Evolutionary conservation across 75 land plant species (phyloP), one percentile per base, ranked within the genome.

Genomic region (Picea glauca): DNA sequence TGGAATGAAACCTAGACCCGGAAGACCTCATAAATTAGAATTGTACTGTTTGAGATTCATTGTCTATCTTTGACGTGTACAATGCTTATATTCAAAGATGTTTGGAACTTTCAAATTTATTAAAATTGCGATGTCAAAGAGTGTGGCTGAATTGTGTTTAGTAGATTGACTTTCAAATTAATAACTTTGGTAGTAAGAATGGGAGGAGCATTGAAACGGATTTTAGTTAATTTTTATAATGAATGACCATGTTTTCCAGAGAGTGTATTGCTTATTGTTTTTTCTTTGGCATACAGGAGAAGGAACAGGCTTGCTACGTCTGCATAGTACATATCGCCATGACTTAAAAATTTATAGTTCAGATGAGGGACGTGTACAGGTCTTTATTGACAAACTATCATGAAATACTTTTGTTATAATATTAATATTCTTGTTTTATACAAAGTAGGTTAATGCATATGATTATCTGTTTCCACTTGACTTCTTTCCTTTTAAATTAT

Each of bases 321-420:
- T 97, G 12, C 99, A 97, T 78, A 97, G 99, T 78, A 97, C 99
- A 58, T 97, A 97, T 80, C 89, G 99, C 12, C 99, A 97, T 88
- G 99, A 97, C 87, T 80, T 97, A 62, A 97, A 97, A 79, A 97
- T 97, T 63, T 97, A 97, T 83, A 97, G 99, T 70, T 97, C 99
- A 76, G 99, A 97, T 85, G 99, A 97, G 83, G 99, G 99, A 3
- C 92, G 99, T 81, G 99, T 97, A 40, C 98, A 97, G 96, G 99
- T 97, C 79, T 23, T 18, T 60, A 0, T 15, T 56, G 11, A 17
- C 35, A 20, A 75, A 30, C 31, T 58, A 20, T 33, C n/a, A 30
- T 13, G 43, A 72, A 40, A 21, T 31, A 31, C 0, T 56, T 57
- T 57, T 26, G 33, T 46, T 72, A 58, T 80, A 12, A 59, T 79